Base-by-base conservation (phyloP, 495 filamentous ascomycete genomes). In the Hypoxylon subgilvum region DNA sequence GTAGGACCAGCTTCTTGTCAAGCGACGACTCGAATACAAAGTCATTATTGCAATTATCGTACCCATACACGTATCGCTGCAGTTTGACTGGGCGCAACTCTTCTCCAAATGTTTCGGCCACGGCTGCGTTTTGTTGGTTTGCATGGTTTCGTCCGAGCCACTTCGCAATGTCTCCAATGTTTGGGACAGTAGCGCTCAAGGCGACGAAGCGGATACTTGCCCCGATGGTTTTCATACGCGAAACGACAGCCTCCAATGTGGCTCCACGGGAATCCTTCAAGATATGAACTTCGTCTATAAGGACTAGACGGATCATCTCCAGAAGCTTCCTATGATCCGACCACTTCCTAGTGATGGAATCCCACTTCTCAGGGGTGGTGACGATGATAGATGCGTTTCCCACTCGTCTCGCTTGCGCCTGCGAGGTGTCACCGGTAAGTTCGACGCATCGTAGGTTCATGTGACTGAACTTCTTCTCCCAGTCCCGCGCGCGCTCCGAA, bases 341-440 rank as follows among this genome's bases (percentile, higher is more conserved):
- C 94, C 94, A 98, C 71, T 92, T 94, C 23, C 94, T 82, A 1
- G 94, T 98, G 71, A 98, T 88, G 53, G 91, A 96, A 71, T 98
- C 94, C 94, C 94, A 98, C 69, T 98, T 98, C 72, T 98, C 94
- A 0, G 94, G 94, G 0, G 94, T 98, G 0, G 94, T 97, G 42
- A 98, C 86, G 52, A 98, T 96, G 51, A 98, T 91, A 44, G 87
- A 88, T 28, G 92, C 93, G 62, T 76, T 85, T 46, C 91, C 87
- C 9, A 96, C 88, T 53, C 80, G 84, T 36, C 77, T 79, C 52
- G 96, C 76, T 61, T 96, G 87, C 1, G 76, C 72, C 48, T 84
- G 77, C 38, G 92, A 89, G 0, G 93, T 96, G 71, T 98, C 94
- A 9, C 94, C 94, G 0, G 94, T 98, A 50, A 97, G 76, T 69